Base-by-base conservation (phyloP, 805 yeast genomes). In the Metschnikowia matae region DNA sequence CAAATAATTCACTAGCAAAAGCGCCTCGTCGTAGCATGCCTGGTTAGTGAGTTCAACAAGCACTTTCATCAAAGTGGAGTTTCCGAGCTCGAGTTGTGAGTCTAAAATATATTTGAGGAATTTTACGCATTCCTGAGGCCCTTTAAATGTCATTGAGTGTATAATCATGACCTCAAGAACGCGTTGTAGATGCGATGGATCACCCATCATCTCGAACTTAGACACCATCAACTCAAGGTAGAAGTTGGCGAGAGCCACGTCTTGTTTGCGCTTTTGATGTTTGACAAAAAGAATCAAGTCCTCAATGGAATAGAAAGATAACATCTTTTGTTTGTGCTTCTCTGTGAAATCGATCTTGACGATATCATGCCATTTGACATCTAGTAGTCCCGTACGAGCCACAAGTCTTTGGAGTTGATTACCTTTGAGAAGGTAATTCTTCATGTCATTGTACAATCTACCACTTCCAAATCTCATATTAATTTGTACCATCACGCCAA, bases 291-390 rank as follows among this genome's bases (percentile, higher is more conserved):
- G 31, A 20, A 53, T 56, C 14, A 72, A 54, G 49, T 66, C 71
- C 1, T 56, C 53, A 17, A 70, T 51, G 10, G 66, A 53, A 50
- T 63, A 68, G 50, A 66, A 71, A n/a, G 55, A 43, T n/a, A 62
- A 49, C 72, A 72, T 70, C 49, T 62, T 64, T 37, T 53, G 44
- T 26, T 55, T 57, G 21, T 65, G 66, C 5, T 23, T 38, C 4
- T 50, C 58, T 7, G 50, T 35, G 20, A 62, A 60, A 1, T 53
- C 46, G 6, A 55, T 50, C 38, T 51, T 54, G 21, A 63, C 57
- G 0, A 66, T 59, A 50, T 70, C 63, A 49, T 72, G 75, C 75
- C 75, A 71, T 46, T 65, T 65, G 4, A 75, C 64, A 33, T 63
- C 55, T 5, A 68, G 44, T 46, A 63, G 56, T 1, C 78, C 78